Base-by-base conservation (phyloP, 306 rosid genomes). In the Fragaria iinumae region DNA sequence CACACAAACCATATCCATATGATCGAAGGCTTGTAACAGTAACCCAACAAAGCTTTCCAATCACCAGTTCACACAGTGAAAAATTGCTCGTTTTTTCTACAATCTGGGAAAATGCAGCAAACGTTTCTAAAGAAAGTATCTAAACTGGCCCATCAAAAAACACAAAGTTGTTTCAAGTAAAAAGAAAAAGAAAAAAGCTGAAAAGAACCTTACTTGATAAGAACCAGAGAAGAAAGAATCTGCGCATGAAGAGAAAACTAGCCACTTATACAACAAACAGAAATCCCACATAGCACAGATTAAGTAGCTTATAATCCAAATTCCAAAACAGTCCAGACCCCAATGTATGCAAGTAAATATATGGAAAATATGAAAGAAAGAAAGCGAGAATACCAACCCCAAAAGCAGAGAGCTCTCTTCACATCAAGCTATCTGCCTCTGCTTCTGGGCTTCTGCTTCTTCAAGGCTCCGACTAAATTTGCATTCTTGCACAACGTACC, bases 301-400 rank as follows among this genome's bases (percentile, higher is more conserved):
- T 5, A 56, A 23, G 73, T 44, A 44, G 6, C 38, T 27, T 17
- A 8, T 9, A 70, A 48, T 17, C 74, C 74, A 70, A 71, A 32
- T 71, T 29, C 60, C 17, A 6, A 27, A 48, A 18, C 62, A 49
- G 45, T 29, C 55, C 62, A 38, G 18, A 65, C 43, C 14, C 21
- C 18, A 55, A 25, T 69, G 27, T 77, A 25, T 52, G 21, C 45
- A 62, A 71, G 2, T 36, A 8, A 41, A 8, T 8, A 71, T 47
- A 71, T 62, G 72, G 48, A 27, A 43, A 43, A 39, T 5, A 56
- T 9, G 48, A 70, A 18, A 52, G 38, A 47, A 47, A 72, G 71
- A 57, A 45, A 66, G 71, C 75, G 68, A 48, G 48, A 18, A 21
- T 78, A 82, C 80, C 73, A 18, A 64, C 73, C 63, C 81, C 75